Conservation (phyloP, 768 basidiomycete species). For the Butyriboletus loyo region DNA sequence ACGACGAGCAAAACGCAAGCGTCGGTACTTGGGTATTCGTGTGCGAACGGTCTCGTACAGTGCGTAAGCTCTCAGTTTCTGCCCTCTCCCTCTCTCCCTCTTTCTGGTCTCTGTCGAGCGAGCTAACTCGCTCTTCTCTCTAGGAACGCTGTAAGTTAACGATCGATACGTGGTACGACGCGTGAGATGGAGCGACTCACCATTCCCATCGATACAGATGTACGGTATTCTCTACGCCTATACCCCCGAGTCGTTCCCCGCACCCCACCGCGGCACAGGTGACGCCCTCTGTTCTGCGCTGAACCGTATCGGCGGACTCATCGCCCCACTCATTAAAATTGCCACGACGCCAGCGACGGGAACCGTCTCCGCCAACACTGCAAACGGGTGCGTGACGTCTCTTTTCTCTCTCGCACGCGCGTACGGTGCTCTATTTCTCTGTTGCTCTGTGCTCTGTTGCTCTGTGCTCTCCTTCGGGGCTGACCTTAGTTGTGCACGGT, state of each 20-base stretch:
- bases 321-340: slow-evolving; percentile 50
- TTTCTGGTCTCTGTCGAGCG: too few species aligned
- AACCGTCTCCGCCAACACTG: slow-evolving; percentile 25
- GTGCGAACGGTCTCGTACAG: slow-evolving; percentile 41
- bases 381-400: slow-evolving; percentile 33
- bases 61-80: slow-evolving; percentile 22
- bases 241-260: slow-evolving; percentile 59
- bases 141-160: slow-evolving; percentile 35
- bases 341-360: slow-evolving; percentile 37
- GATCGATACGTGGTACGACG: not conserved
- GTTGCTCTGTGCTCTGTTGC: too few species aligned
- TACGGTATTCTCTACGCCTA: slow-evolving; percentile 56
- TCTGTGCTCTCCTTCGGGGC: not conserved
- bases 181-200: not conserved
- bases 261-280: slow-evolving; percentile 54
- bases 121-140: not conserved
- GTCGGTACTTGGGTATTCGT: slow-evolving; percentile 45
- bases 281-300: slow-evolving; percentile 48
- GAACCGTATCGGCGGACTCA: slow-evolving; percentile 47
- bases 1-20: slow-evolving; percentile 43
- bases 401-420: too few species aligned
- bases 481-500: not conserved
- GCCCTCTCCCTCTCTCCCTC: too few species aligned
- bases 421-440: not conserved
- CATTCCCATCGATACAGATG: slow-evolving; percentile 30